Base-by-base conservation (phyloP, 176 grass and related monocot species). In the Poa annua region DNA sequence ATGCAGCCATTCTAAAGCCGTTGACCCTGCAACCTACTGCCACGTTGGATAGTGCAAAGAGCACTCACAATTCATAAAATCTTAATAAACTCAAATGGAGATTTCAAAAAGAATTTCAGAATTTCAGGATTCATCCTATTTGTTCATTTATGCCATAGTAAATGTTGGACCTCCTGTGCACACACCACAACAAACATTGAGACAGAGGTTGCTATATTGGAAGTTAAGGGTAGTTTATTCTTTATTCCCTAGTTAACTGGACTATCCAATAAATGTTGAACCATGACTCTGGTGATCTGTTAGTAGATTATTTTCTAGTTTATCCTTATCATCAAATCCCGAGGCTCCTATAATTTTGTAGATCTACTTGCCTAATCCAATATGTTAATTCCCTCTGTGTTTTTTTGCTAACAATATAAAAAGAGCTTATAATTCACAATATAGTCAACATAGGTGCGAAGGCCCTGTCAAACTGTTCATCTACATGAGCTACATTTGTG, bases 281-380 rank as follows among this genome's bases (percentile, higher is more conserved):
- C 4, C 39, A 36, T 11, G 19, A 5, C 54, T 74, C 61, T 74
- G 81, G 69, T 61, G 54, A 82, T 82, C 53, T 60, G 3, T 73
- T 15, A 14, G 34, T 49, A 59, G 17, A 72, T 83, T 74, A 33
- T 61, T 74, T 19, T 73, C 17, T 72, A 11, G 20, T 82, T 59
- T 82, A 17, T 60, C 38, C 52, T 59, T 13, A 59, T 60, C 33
- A 29, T 26, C 51, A 72, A 21, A 60, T 1, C 67, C 22, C 6
- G 15, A 73, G 36, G 11, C 51, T 45, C 10, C 38, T 42, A 38
- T 45, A 34, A 19, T 15, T 82, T 72, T 71, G 6, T 59, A 16
- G 3, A 67, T 67, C 8, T n/a, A 26, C 17, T 19, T 17, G 45
- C 45, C 25, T 38, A 67, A 38, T 80, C 29, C 19, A 24, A 21